Conservation (phyloP, 306 rosid genomes). For the Vachellia pachyceras region DNA sequence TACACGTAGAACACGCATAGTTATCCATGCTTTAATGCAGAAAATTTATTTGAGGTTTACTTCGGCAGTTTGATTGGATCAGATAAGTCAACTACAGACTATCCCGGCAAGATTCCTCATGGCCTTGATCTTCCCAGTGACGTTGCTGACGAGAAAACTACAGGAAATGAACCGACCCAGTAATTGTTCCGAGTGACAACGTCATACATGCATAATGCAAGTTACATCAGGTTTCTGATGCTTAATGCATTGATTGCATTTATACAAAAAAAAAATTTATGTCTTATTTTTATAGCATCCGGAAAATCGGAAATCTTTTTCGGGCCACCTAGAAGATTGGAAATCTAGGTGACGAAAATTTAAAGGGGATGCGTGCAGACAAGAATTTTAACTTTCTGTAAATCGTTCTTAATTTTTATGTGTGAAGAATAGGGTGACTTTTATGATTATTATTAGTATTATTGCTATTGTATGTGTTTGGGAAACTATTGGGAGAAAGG, state of each 20-base stretch:
- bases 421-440: neutral
- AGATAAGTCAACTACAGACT: conserved; percentile 65
- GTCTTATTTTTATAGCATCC: neutral
- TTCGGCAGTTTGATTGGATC: conserved; percentile 70
- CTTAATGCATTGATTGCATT: neutral
- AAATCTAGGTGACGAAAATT: conserved; percentile 7
- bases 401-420: conserved; percentile 7
- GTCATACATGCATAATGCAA: conserved; percentile 7
- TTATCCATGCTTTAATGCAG: conserved; percentile 22
- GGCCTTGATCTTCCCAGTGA: conserved; percentile 87
- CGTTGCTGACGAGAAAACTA: conserved; percentile 57
- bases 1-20: conserved; percentile 2
- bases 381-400: conserved; percentile 7
- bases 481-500: too few relatives aligned
- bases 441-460: neutral
- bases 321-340: neutral
- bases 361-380: neutral
- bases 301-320: neutral
- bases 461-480: too few relatives aligned
- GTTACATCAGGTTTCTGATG: neutral
- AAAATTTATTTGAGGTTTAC: conserved; percentile 2
- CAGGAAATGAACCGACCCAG: conserved; percentile 39
- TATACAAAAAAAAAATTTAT: neutral
- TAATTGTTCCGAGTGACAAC: conserved; percentile 15
- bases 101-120: conserved; percentile 69